Base-by-base conservation (phyloP, 331 rosid species). In the Phaseolus coccineus region DNA sequence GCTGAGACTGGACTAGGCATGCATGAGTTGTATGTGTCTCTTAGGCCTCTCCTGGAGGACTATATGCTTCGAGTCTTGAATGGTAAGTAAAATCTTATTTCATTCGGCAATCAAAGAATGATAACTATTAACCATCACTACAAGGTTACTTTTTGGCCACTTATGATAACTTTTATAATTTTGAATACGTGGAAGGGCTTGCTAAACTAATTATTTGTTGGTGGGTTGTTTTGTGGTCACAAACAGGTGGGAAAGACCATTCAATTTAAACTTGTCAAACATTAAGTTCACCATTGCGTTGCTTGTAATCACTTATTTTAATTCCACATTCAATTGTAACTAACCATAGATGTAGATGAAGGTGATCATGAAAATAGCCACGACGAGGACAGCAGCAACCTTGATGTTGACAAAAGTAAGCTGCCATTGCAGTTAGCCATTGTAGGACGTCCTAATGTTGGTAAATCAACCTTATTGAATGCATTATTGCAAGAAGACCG, bases 1-100 rank as follows among this genome's bases (percentile, higher is more conserved):
- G 99, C 97, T n/a, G 99, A 95, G 87, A 95, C 97, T 72, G 99
- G 99, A 44, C 80, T 95, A 8, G 98, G 99, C 62, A 87, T 93
- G 93, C 97, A 84, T 73, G 98, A 91, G 46, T 90, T 95, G n/a
- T 86, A 90, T 86, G 77, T 61, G 30, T 85, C 88, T 66, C 88
- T 93, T 24, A 90, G 80, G 80, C 99, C 98, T 72, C 71, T 83
- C 81, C 86, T 95, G 13, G 93, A 95, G 83, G 90, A 90, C 76
- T 82, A 87, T 70, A 81, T 92, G 90, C 86, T 80, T 56, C 70
- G 37, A 73, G 77, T 85, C 81, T 83, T 86, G 58, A 86, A 82
- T 83, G 88, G 94, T 91, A 83, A 86, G 88, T 16, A 33, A 48
- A 48, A 80, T 15, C 19, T 52, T 46, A 44, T 47, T 56, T 73